phyloP scores from a whole-genome alignment of 805 yeast genomes.

The Yarrowia sp. region DNA sequence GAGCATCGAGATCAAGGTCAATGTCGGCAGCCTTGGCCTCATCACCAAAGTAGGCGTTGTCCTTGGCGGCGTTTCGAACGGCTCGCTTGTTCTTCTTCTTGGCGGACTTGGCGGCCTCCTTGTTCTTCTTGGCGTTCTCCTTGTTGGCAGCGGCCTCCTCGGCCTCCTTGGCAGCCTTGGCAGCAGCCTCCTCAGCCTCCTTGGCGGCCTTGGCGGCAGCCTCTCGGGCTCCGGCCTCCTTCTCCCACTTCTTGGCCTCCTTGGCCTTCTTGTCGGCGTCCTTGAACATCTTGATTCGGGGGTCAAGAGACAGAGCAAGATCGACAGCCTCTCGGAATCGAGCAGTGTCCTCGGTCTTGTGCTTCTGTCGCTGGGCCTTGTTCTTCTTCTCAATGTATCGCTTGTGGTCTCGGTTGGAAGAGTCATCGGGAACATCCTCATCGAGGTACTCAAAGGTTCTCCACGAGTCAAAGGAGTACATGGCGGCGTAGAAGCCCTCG shows the following conservation, averaged over 20 bases:
- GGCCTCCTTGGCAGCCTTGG: conserved; percentile 70
- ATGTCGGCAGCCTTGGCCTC: conserved; percentile 62
- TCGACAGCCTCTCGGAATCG: conserved; percentile 82
- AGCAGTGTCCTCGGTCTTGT: conserved; percentile 94
- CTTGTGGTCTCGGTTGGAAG: conserved; percentile 98
- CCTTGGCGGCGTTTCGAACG: conserved; percentile 78
- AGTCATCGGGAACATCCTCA: conserved; percentile 99
- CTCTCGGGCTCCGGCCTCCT: conserved; percentile 94
- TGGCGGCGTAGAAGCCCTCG: conserved; percentile 84
- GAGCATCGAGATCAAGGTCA: conserved; percentile 65
- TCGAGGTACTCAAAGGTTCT: conserved; percentile 96
- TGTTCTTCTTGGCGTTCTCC: conserved; percentile 87
- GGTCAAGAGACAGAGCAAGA: conserved; percentile 86
- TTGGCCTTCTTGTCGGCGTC: conserved; percentile 92
- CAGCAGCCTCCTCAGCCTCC: conserved; percentile 84
- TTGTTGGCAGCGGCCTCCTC: conserved; percentile 60
- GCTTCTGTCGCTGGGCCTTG: conserved; percentile 93
- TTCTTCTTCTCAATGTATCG: conserved; percentile 98
- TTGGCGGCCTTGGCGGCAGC: conserved; percentile 91
- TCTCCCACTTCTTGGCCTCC: conserved; percentile 95
- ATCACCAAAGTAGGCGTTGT: conserved; percentile 70
- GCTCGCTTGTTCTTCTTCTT: conserved; percentile 96
- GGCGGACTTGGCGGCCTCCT: conserved; percentile 83
- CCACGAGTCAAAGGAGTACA: conserved; percentile 96
- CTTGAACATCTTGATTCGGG: conserved; percentile 90